A percentile compares a stretch with the other conserved stretches of the same genome.
Conservation (phyloP, 345 rosid genomes). For the Rhizophora apiculata region DNA sequence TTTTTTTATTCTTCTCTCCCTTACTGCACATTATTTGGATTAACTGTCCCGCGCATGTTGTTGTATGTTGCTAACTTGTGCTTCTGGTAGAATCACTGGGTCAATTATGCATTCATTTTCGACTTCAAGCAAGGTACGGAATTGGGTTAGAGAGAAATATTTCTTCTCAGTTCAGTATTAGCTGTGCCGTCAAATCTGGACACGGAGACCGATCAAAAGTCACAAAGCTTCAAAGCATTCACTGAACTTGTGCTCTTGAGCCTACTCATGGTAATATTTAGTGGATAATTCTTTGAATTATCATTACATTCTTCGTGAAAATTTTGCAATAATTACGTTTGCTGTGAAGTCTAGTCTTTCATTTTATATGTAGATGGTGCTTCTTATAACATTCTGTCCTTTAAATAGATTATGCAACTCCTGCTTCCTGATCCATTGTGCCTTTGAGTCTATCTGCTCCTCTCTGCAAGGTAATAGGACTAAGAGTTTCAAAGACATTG, state of each 20-base stretch:
- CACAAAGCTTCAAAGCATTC: conserved; percentile 45
- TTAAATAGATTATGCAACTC: conserved; percentile 60
- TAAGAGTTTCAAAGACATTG: not conserved
- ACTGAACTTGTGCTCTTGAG: conserved; percentile 65
- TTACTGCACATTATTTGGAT: no score
- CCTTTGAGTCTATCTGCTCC: conserved; percentile 55
- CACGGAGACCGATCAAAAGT: conserved; percentile 74
- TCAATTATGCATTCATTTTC: no score
- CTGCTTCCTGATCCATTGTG: conserved; percentile 45
- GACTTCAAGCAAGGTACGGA: no score
- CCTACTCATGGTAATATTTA: conserved; percentile 45
- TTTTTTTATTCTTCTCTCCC: no score
- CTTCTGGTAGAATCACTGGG: no score
- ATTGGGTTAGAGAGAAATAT: no score
- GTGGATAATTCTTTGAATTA: not conserved
- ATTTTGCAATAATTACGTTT: no score
- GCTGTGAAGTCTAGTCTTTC: not conserved
- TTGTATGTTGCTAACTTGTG: no score
- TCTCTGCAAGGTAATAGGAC: conserved; percentile 55
- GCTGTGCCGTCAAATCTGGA: conserved; percentile 63
- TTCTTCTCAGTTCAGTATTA: no score
- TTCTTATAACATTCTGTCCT: conserved; percentile 48
- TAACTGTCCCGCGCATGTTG: no score
- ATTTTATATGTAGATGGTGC: conserved; percentile 37
- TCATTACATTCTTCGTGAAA: no score